A percentile compares a stretch with the other conserved stretches of the same genome.
These are phyloP conservation scores for Colletotrichum filicis DNA, from an alignment of 2,329 filamentous ascomycete species.

Conservation along the genomic window DNA sequence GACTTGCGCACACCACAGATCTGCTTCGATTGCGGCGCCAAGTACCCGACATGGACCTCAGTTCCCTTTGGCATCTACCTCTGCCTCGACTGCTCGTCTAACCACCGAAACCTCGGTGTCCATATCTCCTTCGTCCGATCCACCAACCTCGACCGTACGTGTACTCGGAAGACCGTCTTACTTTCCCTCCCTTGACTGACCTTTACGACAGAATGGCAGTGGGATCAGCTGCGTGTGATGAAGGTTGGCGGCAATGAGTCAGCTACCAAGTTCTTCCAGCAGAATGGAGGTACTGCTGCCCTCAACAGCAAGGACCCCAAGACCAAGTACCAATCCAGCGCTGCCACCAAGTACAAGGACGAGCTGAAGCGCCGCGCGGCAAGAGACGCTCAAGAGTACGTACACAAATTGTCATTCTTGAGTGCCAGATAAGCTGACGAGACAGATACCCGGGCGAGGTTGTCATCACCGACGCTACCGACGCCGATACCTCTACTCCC, in stretches of 20 bases:
- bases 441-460: conserved; percentile 85
- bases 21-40: conserved; percentile 98
- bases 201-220: conserved; percentile 83
- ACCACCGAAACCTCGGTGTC: conserved; percentile 96
- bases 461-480: conserved; percentile 79
- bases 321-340: conserved; percentile 93
- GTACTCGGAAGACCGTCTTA: conserved; percentile 48
- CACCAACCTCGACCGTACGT: conserved; percentile 96
- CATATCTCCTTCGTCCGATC: conserved; percentile 99
- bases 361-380: conserved; percentile 89
- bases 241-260: conserved; percentile 99
- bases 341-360: conserved; percentile 98
- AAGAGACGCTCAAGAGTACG: conserved; percentile 85
- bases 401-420: neutral
- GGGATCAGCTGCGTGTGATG: conserved; percentile 97
- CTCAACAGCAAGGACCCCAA: conserved; percentile 96
- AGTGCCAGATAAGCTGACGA: conserved; percentile 38
- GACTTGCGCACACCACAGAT: conserved; percentile 64
- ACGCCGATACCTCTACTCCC: conserved; percentile 77
- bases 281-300: conserved; percentile 92
- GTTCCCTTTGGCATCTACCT: conserved; percentile 98
- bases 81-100: conserved; percentile 96
- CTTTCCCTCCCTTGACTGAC: conserved; percentile 2
- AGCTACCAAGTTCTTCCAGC: conserved; percentile 97
- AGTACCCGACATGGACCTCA: conserved; percentile 98